phyloP scores from a whole-genome alignment of 139 green algal species.

The Spirogloea muscicola region DNA sequence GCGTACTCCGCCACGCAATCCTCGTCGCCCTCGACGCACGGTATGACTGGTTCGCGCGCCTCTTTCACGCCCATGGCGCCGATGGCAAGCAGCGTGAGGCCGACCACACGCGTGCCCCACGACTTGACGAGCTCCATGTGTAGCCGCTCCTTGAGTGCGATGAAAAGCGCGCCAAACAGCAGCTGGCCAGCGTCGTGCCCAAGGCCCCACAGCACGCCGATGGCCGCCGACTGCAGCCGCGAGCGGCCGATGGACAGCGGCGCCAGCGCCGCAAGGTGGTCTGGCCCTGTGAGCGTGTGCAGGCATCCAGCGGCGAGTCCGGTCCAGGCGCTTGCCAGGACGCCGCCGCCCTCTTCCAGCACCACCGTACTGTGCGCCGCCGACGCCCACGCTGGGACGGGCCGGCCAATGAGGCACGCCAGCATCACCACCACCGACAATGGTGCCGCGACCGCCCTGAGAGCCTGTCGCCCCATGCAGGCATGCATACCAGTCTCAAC shows the following conservation, averaged over 20 bases:
- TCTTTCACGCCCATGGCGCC: constrained; percentile 86
- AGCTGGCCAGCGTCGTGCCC: constrained; percentile 95
- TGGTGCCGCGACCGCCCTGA: no score
- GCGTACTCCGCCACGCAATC: background rate
- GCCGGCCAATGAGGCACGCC: no score
- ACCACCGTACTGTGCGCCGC: no score
- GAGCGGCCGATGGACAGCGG: constrained; percentile 89
- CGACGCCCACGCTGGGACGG: no score
- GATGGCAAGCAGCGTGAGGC: constrained; percentile 88
- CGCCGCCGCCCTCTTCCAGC: no score
- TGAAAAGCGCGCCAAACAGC: constrained; percentile 87
- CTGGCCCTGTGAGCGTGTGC: constrained; percentile 91
- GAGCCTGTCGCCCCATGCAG: no score
- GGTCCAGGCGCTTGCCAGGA: constrained; percentile 38
- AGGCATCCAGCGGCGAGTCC: constrained; percentile 88
- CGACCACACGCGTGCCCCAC: constrained; percentile 58
- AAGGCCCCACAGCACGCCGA: constrained; percentile 96
- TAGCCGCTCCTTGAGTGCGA: constrained; percentile 70
- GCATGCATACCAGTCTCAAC: no score
- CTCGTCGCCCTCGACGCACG: background rate
- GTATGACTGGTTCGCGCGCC: constrained; percentile 44
- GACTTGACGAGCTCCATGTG: constrained; percentile 29
- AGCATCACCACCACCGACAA: no score
- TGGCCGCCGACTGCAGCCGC: constrained; percentile 61
- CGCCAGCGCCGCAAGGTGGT: constrained; percentile 93